Evolutionary conservation across 1,139 yeast genomes (phyloP).

Genomic region (Hemisphaericaspora xylanilytica): DNA sequence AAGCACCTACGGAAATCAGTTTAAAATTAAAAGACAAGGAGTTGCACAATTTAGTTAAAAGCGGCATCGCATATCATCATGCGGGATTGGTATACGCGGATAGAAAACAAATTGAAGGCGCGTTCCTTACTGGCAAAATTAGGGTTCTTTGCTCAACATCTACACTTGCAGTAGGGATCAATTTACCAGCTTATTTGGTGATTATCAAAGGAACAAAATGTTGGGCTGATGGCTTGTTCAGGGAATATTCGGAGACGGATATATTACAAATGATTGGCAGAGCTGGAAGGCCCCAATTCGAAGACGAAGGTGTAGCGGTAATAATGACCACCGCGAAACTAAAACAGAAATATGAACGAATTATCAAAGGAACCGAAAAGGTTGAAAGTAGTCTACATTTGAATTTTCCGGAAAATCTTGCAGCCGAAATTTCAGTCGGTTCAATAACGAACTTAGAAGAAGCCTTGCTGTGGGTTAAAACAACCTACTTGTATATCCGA

Average conservation of each 20-base stretch:
- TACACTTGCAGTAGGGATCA: constrained; percentile 61
- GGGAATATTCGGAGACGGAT: constrained; percentile 56
- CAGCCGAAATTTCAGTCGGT: constrained; percentile 49
- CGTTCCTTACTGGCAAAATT: constrained; percentile 41
- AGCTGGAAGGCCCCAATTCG: constrained; percentile 59
- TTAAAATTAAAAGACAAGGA: constrained; percentile 26
- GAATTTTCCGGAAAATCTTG: constrained; percentile 43
- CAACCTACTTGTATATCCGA: constrained; percentile 52
- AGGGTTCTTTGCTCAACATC: constrained; percentile 54
- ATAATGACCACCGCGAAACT: constrained; percentile 46
- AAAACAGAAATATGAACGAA: constrained; percentile 34
- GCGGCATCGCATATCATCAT: constrained; percentile 55
- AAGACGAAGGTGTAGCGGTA: constrained; percentile 49
- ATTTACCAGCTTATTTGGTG: constrained; percentile 60
- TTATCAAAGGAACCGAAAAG: constrained; percentile 42
- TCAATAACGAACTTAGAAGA: constrained; percentile 36
- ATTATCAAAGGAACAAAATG: constrained; percentile 57
- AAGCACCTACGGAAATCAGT: neutral
- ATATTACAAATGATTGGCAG: constrained; percentile 61
- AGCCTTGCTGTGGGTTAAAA: constrained; percentile 49
- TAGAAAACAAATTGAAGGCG: constrained; percentile 41
- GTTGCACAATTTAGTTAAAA: constrained; percentile 19
- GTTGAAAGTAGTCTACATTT: constrained; percentile 51
- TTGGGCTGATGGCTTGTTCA: constrained; percentile 45
- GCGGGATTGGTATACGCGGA: constrained; percentile 53